Evolutionary conservation across 1,139 yeast genomes (phyloP), one percentile per base, ranked within the genome.

Genomic region (Ogataea hybrid): DNA sequence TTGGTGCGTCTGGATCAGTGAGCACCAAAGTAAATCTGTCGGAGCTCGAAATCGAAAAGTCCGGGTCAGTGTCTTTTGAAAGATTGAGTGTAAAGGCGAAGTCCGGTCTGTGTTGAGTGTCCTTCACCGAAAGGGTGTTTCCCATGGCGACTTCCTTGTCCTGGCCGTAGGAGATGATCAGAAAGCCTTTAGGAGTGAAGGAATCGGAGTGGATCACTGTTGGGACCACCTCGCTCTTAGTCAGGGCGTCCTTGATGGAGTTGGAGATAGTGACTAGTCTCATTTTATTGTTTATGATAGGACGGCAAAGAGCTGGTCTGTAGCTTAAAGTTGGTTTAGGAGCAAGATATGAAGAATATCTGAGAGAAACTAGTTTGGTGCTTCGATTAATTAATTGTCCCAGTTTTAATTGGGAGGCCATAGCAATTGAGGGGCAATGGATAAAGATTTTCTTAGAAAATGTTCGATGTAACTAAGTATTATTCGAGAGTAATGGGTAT

Each of bases 1-100:
- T 77, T 14, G 97, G 97, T 7, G 96, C 97, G 68, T 89, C 97
- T 1, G 97, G 97, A 62, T 89, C 96, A 3, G 96, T 89, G 53
- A 89, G 56, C 3, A 85, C 85, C 51, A 89, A 67, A 3, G 92
- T 80, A 64, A 84, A 87, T 39, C 70, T 67, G 51, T 81, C 87
- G n/a, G 66, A 61, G 17, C 65, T 59, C 16, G 67, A 57, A 36
- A 76, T 70, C 36, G 65, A 69, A 57, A 70, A 65, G 38, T 63
- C 70, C 4, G 45, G 35, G 41, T 58, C 65, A 41, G 65, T 41
- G 8, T 41, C 41, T 16, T 38, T 68, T 51, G 61, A 64, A 8
- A 77, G 67, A 50, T 78, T 77, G 48, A 81, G 68, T 5, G 90
- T 79, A 62, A 85, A 79, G 57, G 84, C 84, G 45, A 88, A 70